Evolutionary conservation across 1,284 basidiomycete species (phyloP).

Genomic region (Rhodotorula sp.): DNA sequence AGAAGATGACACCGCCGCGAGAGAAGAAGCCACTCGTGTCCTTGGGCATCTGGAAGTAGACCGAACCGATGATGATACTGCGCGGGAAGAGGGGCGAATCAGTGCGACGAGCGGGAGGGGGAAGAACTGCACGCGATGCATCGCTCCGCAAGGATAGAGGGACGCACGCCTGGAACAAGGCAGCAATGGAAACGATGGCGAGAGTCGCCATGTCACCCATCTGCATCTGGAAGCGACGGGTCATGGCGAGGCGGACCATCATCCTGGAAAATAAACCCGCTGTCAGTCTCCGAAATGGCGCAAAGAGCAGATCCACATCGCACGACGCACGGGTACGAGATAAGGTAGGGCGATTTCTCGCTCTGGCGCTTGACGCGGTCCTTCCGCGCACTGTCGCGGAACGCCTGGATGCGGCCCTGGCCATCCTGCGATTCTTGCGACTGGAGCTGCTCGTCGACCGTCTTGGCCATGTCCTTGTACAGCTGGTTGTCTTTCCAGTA

Average conservation of each 20-base stretch:
- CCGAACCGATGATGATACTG: conserved; percentile 68
- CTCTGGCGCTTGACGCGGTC: conserved; percentile 53
- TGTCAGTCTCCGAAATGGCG: background rate
- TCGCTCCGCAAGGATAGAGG: background rate
- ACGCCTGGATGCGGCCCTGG: conserved; percentile 48
- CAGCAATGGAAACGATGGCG: conserved; percentile 46
- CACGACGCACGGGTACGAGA: conserved; percentile 19
- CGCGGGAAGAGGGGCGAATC: conserved; percentile 56
- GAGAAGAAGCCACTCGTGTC: conserved; percentile 71
- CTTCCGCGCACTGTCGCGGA: conserved; percentile 51
- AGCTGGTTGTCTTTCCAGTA: conserved; percentile 42
- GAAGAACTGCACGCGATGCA: background rate
- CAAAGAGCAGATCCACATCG: background rate
- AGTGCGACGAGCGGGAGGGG: background rate
- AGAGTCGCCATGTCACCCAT: conserved; percentile 59
- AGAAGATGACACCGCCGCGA: conserved; percentile 67
- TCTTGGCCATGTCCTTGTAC: conserved; percentile 23
- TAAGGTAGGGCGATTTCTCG: conserved; percentile 54
- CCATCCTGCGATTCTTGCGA: conserved; percentile 50
- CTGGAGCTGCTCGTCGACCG: conserved; percentile 25
- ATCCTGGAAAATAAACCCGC: background rate
- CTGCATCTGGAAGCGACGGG: conserved; percentile 55
- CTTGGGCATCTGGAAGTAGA: conserved; percentile 65
- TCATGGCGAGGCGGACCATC: conserved; percentile 43
- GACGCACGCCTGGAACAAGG: conserved; percentile 38